Base-by-base conservation (phyloP, 1,284 basidiomycete genomes). In the Leccinum subspadiceum region DNA sequence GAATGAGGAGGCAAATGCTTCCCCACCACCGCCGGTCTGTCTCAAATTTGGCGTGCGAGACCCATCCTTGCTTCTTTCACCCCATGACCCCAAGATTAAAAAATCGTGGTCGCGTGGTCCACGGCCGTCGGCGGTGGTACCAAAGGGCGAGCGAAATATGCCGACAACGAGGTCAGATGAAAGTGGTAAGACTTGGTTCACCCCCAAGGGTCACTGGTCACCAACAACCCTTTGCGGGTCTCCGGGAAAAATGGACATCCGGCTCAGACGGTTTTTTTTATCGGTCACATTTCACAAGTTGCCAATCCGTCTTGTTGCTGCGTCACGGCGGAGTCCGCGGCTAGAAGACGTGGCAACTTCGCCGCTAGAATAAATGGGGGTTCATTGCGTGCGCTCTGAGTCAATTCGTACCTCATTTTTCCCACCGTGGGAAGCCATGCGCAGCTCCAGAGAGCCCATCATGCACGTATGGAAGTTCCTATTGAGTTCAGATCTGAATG, bases 21-120 rank as follows among this genome's bases (percentile, higher is more conserved):
- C 51, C 59, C 49, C 55, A 61, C 57, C 48, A 41, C 59, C 44
- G 17, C 54, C 50, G 17, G 54, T 62, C 26, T 39, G 26, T 15
- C 35, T 37, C 31, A 31, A 31, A 31, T 57, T 39, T n/a, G 57
- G 24, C 22, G 58, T 58, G 60, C 58, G 51, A 62, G 65, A 58
- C 62, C 58, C 17, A 8, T 41, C 46, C 4, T 7, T 44, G 60
- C 51, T 60, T 57, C 57, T 59, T 57, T 53, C 50, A 53, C 53
- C 22, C 51, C 52, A 50, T 61, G 54, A 50, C 24, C 17, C 37
- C 48, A 61, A 61, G 50, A 71, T 72, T 61, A 68, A 71, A 69
- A 64, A 58, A 54, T 59, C 15, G 56, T 59, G 68, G 60, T 48
- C 29, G 54, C 58, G 68, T 57, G 57, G 20, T 64, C 35, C 41